phyloP scores from a whole-genome alignment of 768 basidiomycete genomes.

The Leccinum variicolor region DNA sequence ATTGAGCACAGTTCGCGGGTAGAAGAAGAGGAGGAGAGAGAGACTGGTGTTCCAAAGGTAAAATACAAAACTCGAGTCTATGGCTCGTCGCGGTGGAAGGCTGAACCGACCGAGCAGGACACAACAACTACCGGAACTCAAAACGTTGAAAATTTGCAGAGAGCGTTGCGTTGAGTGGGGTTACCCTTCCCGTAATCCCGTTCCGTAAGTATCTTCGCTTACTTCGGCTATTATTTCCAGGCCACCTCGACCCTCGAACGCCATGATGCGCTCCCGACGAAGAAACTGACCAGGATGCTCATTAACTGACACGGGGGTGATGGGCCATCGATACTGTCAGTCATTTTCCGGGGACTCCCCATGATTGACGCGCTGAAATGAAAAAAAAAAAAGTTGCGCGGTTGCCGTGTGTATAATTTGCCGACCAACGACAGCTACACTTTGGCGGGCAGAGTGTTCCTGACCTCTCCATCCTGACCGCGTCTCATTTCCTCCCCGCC shows the following conservation, averaged over 20 bases:
- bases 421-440: slow-evolving; percentile 9
- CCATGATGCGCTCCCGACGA: not conserved
- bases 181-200: slow-evolving; percentile 24
- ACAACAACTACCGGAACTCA: slow-evolving; percentile 1
- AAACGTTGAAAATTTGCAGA: slow-evolving; percentile 28
- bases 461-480: not conserved
- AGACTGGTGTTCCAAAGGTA: slow-evolving; percentile 7
- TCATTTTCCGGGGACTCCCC: slow-evolving; percentile 2
- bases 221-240: slow-evolving; percentile 7
- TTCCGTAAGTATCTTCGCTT: slow-evolving; percentile 19
- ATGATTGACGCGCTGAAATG: slow-evolving; percentile 24
- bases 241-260: not conserved
- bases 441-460: slow-evolving; percentile 12
- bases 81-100: slow-evolving; percentile 1
- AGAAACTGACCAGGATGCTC: not conserved
- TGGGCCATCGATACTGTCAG: slow-evolving; percentile 4
- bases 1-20: slow-evolving; percentile 12
- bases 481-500: not conserved
- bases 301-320: not conserved
- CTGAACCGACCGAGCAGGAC: slow-evolving; percentile 11
- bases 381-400: slow-evolving; percentile 28
- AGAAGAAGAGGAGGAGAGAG: not conserved
- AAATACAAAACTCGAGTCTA: slow-evolving; percentile 19
- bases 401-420: slow-evolving; percentile 11
- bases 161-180: slow-evolving; percentile 17